Percentiles rank a stretch among this genome's conserved stretches.
Evolutionary conservation across 2,329 filamentous ascomycete genomes (phyloP).

Genomic region (Phyllosticta paracitricarpa): DNA sequence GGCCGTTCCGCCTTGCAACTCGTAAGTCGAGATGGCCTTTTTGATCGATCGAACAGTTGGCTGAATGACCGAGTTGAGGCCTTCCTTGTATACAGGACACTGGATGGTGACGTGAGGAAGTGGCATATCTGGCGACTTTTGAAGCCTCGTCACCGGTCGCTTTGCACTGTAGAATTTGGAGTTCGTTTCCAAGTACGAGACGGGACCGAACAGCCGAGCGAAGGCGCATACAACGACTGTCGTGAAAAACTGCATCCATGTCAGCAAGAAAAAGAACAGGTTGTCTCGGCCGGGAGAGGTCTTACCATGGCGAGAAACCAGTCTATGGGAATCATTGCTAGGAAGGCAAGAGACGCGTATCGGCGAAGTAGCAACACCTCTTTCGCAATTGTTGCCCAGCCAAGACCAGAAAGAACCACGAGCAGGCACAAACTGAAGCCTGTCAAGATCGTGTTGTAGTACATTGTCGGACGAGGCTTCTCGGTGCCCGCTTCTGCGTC

Average conservation of each 20-base stretch:
- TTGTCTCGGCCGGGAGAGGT: not conserved
- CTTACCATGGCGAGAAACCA: conserved; percentile 63
- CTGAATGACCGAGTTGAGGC: conserved; percentile 46
- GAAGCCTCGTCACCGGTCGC: conserved; percentile 50
- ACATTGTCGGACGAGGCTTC: conserved; percentile 55
- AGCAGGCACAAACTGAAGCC: conserved; percentile 57
- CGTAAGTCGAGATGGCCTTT: conserved; percentile 46
- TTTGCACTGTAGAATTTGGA: conserved; percentile 73
- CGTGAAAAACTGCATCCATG: conserved; percentile 53
- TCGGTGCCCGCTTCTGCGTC: conserved; percentile 63
- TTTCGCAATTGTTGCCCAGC: conserved; percentile 58
- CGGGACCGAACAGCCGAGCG: conserved; percentile 65
- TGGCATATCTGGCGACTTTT: conserved; percentile 30
- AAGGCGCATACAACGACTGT: conserved; percentile 69
- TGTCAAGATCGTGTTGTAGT: conserved; percentile 61
- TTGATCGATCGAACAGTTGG: conserved; percentile 10
- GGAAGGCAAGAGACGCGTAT: conserved; percentile 54
- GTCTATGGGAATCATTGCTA: conserved; percentile 59
- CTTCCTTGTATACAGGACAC: conserved; percentile 83
- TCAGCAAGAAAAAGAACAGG: not conserved
- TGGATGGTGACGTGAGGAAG: conserved; percentile 68
- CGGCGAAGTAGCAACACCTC: conserved; percentile 55
- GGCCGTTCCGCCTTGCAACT: conserved; percentile 51
- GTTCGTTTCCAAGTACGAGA: conserved; percentile 63
- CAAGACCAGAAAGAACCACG: conserved; percentile 56